Base-by-base conservation (phyloP, 805 yeast genomes). In the Torulaspora maleeae region DNA sequence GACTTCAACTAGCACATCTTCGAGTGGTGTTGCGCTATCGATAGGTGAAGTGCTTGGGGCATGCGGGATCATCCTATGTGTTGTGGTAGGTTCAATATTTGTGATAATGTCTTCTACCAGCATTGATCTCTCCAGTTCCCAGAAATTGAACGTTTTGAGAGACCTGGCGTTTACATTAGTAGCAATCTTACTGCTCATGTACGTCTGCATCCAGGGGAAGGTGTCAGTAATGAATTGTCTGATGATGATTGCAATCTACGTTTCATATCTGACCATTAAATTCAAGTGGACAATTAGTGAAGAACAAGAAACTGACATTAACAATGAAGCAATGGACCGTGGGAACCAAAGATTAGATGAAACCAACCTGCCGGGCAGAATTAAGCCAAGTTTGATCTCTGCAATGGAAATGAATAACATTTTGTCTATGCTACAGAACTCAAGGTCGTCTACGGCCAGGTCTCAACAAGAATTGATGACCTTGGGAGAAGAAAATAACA, bases 31-130 rank as follows among this genome's bases (percentile, higher is more conserved):
- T 4, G 57, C 62, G 6, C 45, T 66, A 7, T 66, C 70, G 1
- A 43, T 66, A 6, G 68, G 70, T 29, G 70, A 66, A 45, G 68
- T 66, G 1, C 38, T 66, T 11, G 70, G 70, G 2, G 64, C 70
- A 3, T 64, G 69, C 48, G 70, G 70, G 12, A 63, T 64, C 19
- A 65, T 66, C 5, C 38, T 66, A 22, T 66, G 69, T 43, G 54
- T 66, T 12, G 69, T 66, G 0, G 55, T 53, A 32, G 70, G 70
- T 6, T 58, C 66, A 1, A 54, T 65, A 3, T 56, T 63, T 16
- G 51, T 63, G 15, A 55, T 53, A 10, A 63, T 61, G 66, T 45
- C 62, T 6, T 44, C 50, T 3, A 48, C 53, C 5, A 19, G 46
- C 1, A 35, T 57, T 3, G 46, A 52, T 3, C 36, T 62, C 9